Evolutionary conservation across 208 protist species (phyloP).

Genomic region (Acanthamoeba comandoni): DNA sequence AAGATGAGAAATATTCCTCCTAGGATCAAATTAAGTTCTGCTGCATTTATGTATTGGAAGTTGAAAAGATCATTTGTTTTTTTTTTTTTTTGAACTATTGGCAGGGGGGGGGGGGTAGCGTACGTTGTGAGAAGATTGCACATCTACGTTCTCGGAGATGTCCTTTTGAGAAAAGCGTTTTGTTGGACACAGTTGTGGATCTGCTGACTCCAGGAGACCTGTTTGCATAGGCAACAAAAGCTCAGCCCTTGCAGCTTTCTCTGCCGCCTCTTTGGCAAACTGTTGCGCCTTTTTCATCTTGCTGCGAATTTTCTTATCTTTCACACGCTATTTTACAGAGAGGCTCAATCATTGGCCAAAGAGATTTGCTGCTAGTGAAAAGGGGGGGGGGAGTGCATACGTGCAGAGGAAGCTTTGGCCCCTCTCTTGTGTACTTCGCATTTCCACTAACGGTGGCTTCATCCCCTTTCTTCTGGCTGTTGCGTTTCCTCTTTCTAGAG

Average conservation of each 20-base stretch:
- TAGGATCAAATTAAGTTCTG: too few species aligned
- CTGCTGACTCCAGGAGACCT: slow-evolving; percentile 86
- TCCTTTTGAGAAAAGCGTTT: slow-evolving; percentile 94
- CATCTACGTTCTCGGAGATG: slow-evolving; percentile 92
- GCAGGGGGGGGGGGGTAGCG: not conserved
- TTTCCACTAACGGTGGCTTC: not conserved
- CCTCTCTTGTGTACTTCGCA: not conserved
- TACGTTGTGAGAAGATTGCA: slow-evolving; percentile 93
- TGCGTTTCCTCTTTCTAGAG: not conserved
- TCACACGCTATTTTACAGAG: not conserved
- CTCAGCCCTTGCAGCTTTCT: slow-evolving; percentile 75
- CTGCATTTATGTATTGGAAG: too few species aligned
- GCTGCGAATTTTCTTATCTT: slow-evolving; percentile 72
- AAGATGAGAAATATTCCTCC: not conserved
- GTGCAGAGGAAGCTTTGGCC: too few species aligned
- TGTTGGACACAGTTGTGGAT: slow-evolving; percentile 87
- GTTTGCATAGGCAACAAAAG: slow-evolving; percentile 80
- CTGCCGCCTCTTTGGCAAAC: slow-evolving; percentile 63
- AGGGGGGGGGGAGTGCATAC: too few species aligned
- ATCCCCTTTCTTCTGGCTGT: not conserved
- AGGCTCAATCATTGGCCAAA: too few species aligned
- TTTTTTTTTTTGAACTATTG: not conserved
- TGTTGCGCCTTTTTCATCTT: slow-evolving; percentile 59
- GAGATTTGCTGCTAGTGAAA: too few species aligned
- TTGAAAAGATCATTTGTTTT: too few species aligned